Conservation (phyloP, 768 basidiomycete genomes). For the Pleurotus djamor region DNA sequence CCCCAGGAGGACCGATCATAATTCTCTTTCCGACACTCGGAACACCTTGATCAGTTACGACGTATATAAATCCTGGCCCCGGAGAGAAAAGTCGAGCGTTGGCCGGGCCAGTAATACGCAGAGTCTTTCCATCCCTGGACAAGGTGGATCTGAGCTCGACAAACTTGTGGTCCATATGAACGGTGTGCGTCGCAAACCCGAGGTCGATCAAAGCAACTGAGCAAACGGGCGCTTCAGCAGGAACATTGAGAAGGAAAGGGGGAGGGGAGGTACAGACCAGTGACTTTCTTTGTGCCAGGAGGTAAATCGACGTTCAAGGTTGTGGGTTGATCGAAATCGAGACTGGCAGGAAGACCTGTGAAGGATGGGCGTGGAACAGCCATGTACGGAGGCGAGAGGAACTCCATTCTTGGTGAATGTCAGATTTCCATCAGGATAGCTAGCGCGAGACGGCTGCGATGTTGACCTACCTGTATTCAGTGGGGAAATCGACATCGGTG, state of each 20-base stretch:
- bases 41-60: constrained; percentile 31
- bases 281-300: background rate
- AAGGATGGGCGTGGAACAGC: background rate
- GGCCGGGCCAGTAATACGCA: constrained; percentile 31
- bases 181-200: constrained; percentile 39
- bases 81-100: constrained; percentile 36
- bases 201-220: constrained; percentile 37
- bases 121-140: constrained; percentile 24
- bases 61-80: constrained; percentile 31
- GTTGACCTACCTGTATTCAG: constrained; percentile 29
- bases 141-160: constrained; percentile 32
- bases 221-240: background rate
- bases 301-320: background rate
- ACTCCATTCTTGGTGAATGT: constrained; percentile 27
- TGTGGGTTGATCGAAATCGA: background rate
- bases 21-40: constrained; percentile 26
- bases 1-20: constrained; percentile 32
- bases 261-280: background rate
- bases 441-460: background rate
- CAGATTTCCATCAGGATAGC: background rate
- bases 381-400: constrained; percentile 37
- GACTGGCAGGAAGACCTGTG: background rate
- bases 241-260: background rate
- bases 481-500: constrained; percentile 17
- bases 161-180: constrained; percentile 35